Base-by-base conservation (phyloP, 2,329 filamentous ascomycete genomes). In the Colletotrichum eleusines region DNA sequence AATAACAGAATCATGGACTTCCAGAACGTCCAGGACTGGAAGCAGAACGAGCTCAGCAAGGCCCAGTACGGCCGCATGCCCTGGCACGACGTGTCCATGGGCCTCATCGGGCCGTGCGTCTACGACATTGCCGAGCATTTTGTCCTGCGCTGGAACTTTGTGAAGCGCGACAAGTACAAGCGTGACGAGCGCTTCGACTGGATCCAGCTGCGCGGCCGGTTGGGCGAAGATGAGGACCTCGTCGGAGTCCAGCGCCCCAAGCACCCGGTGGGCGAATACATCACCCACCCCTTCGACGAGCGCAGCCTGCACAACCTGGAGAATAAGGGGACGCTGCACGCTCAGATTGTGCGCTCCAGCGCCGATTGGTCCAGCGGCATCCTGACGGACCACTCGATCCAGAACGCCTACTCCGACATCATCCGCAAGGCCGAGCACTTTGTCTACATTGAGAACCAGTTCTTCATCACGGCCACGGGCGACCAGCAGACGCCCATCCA, bases 131-230 rank as follows among this genome's bases (percentile, higher is more conserved):
- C 95, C 0, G 95, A 98, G 81, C 95, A 98, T 79, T 99, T 98
- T 76, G 90, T 97, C 11, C 83, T 98, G 55, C 90, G 96, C 42
- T 98, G 95, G 96, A 98, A 99, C 78, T 97, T 97, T 76, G 87
- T 95, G 82, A 98, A 98, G 82, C 90, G 95, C 44, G 95, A 98
- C 85, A 98, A 98, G 84, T 98, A 98, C 84, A 98, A 98, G 84
- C 91, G 95, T 6, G 92, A 95, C 74, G 84, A 90, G 0, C 85
- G 90, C 46, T 97, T 94, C 74, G 93, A 97, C 77, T 98, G 95
- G 94, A 84, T 98, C 7, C 86, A 90, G 71, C 81, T 98, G 71
- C 90, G 93, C 69, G 94, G 93, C 8, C 89, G 93, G 18, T 88
- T 92, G 67, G 92, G 90, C 9, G 87, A 93, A 0, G 88, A 97